Evolutionary conservation across 805 yeast species (phyloP).

Genomic region (Lipomyces spencermartinsiae): DNA sequence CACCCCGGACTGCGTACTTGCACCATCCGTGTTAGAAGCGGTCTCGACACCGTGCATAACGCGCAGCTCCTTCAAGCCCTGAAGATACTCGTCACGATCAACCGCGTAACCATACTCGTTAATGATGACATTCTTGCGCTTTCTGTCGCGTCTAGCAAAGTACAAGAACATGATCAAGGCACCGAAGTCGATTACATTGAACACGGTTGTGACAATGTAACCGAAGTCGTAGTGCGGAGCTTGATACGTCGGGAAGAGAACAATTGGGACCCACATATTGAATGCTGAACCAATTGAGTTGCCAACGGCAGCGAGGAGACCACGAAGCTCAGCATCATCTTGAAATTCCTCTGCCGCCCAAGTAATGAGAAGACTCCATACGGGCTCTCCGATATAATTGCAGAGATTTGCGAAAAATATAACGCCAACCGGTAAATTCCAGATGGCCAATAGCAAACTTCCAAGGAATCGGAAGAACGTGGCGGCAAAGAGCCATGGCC

Average conservation of each 20-base stretch:
- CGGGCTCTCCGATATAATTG: conserved; percentile 29
- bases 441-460: conserved; percentile 23
- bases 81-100: conserved; percentile 28
- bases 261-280: conserved; percentile 38
- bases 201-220: conserved; percentile 18
- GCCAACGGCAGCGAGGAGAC: conserved; percentile 31
- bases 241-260: conserved; percentile 26
- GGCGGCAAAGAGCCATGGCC: conserved; percentile 40
- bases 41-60: not conserved
- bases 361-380: conserved; percentile 31
- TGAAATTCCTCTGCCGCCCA: conserved; percentile 37
- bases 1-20: not conserved
- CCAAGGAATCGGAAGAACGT: conserved; percentile 25
- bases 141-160: conserved; percentile 23
- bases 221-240: conserved; percentile 33
- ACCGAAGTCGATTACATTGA: conserved; percentile 24
- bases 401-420: conserved; percentile 33
- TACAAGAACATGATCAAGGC: conserved; percentile 28
- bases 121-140: conserved; percentile 12
- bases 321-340: conserved; percentile 35
- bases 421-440: conserved; percentile 31
- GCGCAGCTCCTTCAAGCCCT: conserved; percentile 16
- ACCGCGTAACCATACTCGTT: conserved; percentile 29
- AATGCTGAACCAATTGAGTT: conserved; percentile 30
- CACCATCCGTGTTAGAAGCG: not conserved